Base-by-base conservation (phyloP, 2,329 filamentous ascomycete species). In the Spiromastix sp. region DNA sequence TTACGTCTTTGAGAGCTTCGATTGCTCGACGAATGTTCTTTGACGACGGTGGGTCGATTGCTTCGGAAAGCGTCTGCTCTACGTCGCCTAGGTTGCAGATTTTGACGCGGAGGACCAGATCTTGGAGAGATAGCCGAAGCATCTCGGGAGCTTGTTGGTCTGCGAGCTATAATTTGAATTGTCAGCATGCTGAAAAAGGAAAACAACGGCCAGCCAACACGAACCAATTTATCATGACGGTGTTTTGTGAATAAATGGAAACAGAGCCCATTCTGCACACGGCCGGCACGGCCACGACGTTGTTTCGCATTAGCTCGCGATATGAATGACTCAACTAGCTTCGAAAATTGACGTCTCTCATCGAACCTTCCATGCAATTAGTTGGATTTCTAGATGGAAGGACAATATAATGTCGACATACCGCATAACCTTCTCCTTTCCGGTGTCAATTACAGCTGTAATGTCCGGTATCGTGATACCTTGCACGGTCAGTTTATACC, bases 91-190 rank as follows among this genome's bases (percentile, higher is more conserved):
- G 74, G 52, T 93, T 93, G 67, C 89, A 98, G 30, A 95, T 94
- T 62, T 98, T 98, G 45, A 96, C 87, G 6, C 91, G 79, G 55
- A 98, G 87, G 4, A 93, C 86, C 8, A 98, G 68, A 52, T 98
- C 91, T 57, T 98, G 91, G 8, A 98, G 67, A 0, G 91, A 95
- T 3, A 98, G 67, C 1, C 91, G 81, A 26, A 98, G 74, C 77
- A 98, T 93, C 57, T 98, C 91, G 0, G 91, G 93, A 0, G 85
- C 94, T 62, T 96, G 91, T 52, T 95, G 85, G 42, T 93, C 86
- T 33, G 79, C 78, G 72, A 96, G 85, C 48, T 81, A 38, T n/a
- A n/a, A 18, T 17, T 17, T 9, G 12, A 10, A 27, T 29, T 6
- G 34, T 36, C 17, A 36, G 12, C 21, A 36, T 32, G 21, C 8